Evolutionary conservation across 768 basidiomycete genomes (phyloP), one percentile per base, ranked within the genome.

Genomic region (Kwoniella heveanensis): DNA sequence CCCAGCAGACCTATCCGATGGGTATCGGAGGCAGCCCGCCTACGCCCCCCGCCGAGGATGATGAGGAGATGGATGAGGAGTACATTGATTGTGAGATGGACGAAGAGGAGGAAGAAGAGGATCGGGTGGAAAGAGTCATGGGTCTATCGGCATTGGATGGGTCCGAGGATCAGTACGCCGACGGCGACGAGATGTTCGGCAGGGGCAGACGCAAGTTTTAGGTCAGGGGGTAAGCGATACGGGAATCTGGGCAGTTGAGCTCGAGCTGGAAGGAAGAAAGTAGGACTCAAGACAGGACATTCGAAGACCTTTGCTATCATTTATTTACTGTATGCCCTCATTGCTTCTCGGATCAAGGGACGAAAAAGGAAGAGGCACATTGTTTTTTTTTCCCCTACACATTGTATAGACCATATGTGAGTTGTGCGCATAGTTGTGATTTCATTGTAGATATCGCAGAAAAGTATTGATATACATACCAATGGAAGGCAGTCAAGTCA

Each of bases 51-150:
- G 49, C 44, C 8, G 57, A 51, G 36, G 54, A 53, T 17, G 54
- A 53, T 37, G 64, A 61, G 9, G 54, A 62, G 57, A 71, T 71
- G 70, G 70, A 72, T 44, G 67, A 68, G 59, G 66, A 68, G 51
- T 27, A 12, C n/a, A 64, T 62, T 7, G 67, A 68, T 53, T 50
- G 44, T 37, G 60, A 32, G 60, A 65, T 29, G 63, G 59, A 30
- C 5, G 60, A 66, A 25, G 57, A 67, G 10, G 56, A 60, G 27
- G 70, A 66, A 12, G 70, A 72, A 51, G 64, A 68, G 44, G 67
- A 68, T 46, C 55, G 48, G 10, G 63, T 68, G 7, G 63, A 68
- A 46, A 24, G 62, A 13, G 58, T 52, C 2, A 64, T 68, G 67
- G 67, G 67, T 13, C 22, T 68, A 25, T 29, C 22, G 29, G 30